Base-by-base conservation (phyloP, 306 rosid species). In the Lotus japonicus region DNA sequence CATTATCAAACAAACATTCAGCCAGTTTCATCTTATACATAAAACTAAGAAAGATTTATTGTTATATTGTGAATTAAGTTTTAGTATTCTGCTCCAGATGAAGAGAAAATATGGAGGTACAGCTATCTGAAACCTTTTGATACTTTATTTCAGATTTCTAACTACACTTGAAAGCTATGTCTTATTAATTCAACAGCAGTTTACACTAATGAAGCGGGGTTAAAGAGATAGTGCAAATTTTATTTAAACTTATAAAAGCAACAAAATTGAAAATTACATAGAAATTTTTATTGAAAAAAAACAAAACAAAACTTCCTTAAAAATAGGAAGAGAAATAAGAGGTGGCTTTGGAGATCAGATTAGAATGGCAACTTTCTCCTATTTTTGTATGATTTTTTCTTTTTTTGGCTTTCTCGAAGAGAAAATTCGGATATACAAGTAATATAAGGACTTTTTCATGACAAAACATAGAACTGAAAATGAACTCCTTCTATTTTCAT, bases 1-100 rank as follows among this genome's bases (percentile, higher is more conserved):
- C 58, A 74, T 78, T 35, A 69, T 51, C 15, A 55, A 58, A 70
- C n/a, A 63, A 54, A 43, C 35, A 38, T 45, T 50, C 56, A 70
- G 5, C 33, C 12, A 16, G 9, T 48, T 70, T 50, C 62, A 42
- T 55, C 68, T 14, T 21, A 41, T 10, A 46, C 19, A 66, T 18
- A 9, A 23, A 74, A 18, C 10, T 17, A 31, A 28, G 28, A 21
- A 69, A 49, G 8, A 17, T 39, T 21, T 15, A 56, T 21, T 28
- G 23, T 46, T 2, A 64, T 15, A 15, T 15, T 35, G 18, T 60
- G 44, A 15, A 35, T 57, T 28, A 9, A 14, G 69, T 28, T 18
- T 33, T 60, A 50, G 13, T 19, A 76, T 54, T 17, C 52, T 60
- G 46, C 8, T 38, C 74, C 48, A 50, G 68, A 36, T 36, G 49